Percentiles rank a stretch among this genome's conserved stretches.
These are phyloP conservation scores for Dalbergia cultrata DNA, from an alignment of 306 rosid species.

Conservation along the genomic window DNA sequence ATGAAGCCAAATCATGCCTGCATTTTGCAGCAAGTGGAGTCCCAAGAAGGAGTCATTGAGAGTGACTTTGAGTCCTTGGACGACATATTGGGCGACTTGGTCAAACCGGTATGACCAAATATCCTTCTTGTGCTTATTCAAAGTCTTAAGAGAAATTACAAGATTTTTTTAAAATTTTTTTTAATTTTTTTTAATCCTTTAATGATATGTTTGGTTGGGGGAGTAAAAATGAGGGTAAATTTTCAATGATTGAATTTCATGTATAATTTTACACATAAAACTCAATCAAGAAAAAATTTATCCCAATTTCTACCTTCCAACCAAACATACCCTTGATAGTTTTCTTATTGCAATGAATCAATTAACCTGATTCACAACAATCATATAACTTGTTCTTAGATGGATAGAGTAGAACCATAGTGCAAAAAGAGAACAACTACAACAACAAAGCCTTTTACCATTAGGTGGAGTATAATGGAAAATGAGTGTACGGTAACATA, in stretches of 20 bases:
- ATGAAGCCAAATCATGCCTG: conserved; percentile 53
- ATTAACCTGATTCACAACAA: background rate
- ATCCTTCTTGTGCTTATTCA: conserved; percentile 3
- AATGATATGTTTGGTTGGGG: background rate
- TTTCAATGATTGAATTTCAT: too few species aligned
- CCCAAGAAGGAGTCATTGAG: conserved; percentile 53
- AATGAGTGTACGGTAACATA: background rate
- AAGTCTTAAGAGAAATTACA: background rate
- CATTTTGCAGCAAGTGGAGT: conserved; percentile 49
- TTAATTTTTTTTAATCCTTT: background rate
- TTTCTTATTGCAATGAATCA: background rate
- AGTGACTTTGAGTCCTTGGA: conserved; percentile 58
- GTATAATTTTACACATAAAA: too few species aligned
- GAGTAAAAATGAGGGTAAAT: too few species aligned
- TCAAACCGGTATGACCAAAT: conserved; percentile 60
- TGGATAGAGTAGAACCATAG: background rate
- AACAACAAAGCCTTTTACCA: too few species aligned
- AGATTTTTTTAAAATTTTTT: too few species aligned
- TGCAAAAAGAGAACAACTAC: too few species aligned
- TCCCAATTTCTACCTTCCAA: too few species aligned
- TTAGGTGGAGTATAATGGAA: background rate
- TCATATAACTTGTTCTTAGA: background rate
- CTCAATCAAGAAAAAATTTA: too few species aligned
- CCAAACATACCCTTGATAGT: too few species aligned
- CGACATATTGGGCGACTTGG: conserved; percentile 60